These are phyloP conservation scores for Cornus suecica DNA, from an alignment of 148 eudicot species.

Conservation along the genomic window DNA sequence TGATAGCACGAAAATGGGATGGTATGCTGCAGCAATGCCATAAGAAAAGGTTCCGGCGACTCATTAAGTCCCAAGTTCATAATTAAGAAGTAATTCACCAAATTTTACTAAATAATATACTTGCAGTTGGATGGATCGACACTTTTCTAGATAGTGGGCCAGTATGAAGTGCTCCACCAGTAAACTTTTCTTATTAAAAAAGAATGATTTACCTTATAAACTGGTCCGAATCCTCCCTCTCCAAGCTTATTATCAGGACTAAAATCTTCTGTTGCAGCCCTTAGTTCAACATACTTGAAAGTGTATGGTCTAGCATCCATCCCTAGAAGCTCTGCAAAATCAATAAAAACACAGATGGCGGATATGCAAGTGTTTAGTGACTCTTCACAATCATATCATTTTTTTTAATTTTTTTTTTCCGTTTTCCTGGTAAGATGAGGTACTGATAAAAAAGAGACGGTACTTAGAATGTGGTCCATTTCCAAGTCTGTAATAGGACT, in stretches of 20 bases:
- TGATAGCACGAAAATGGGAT: not conserved
- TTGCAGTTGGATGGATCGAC: not conserved
- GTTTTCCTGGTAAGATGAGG: no score
- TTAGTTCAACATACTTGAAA: constrained; percentile 60
- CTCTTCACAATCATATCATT: not conserved
- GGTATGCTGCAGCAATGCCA: not conserved
- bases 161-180: not conserved
- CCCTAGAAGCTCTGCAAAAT: constrained; percentile 56
- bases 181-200: not conserved
- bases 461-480: no score
- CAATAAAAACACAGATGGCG: not conserved
- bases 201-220: constrained; percentile 44
- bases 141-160: not conserved
- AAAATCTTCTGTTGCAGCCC: constrained; percentile 63
- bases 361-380: not conserved
- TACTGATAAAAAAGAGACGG: no score
- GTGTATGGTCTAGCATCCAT: constrained; percentile 59
- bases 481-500: no score
- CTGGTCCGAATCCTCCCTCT: constrained; percentile 70
- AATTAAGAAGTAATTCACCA: no score
- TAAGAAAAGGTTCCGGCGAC: not conserved
- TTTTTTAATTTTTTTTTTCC: no score
- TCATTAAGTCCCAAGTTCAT: no score
- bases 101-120: no score
- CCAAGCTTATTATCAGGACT: constrained; percentile 51